These are phyloP conservation scores for Boehmeria nivea DNA, from an alignment of 306 rosid species.

Conservation along the genomic window DNA sequence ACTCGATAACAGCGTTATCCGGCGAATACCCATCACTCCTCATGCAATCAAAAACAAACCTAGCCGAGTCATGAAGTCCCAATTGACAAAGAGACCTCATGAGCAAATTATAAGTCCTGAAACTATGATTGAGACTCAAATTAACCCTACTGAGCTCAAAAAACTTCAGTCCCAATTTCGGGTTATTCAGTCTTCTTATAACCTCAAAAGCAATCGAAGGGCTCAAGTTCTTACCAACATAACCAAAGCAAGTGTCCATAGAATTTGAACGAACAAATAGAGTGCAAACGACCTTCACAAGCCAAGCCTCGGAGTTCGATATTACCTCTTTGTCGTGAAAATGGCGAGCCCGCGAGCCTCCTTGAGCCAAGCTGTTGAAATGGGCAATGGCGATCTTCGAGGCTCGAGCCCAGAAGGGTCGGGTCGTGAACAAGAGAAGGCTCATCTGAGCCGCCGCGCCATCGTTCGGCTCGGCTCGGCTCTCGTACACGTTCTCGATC, in stretches of 20 bases:
- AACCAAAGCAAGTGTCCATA: slow-evolving; percentile 40
- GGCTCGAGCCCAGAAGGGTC: slow-evolving; percentile 45
- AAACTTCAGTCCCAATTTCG: slow-evolving; percentile 54
- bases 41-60: slow-evolving; percentile 58
- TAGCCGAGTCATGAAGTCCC: slow-evolving; percentile 55
- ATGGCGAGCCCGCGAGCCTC: slow-evolving; percentile 28
- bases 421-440: slow-evolving; percentile 46
- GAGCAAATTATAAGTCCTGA: slow-evolving; percentile 56
- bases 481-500: slow-evolving; percentile 41
- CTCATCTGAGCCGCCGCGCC: slow-evolving; percentile 54
- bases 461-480: slow-evolving; percentile 32
- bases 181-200: slow-evolving; percentile 53
- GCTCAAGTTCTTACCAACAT: slow-evolving; percentile 43
- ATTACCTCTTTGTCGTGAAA: slow-evolving; percentile 36
- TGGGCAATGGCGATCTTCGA: slow-evolving; percentile 48
- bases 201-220: slow-evolving; percentile 65
- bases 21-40: slow-evolving; percentile 57
- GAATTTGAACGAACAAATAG: slow-evolving; percentile 49
- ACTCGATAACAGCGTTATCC: slow-evolving; percentile 43
- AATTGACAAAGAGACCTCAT: slow-evolving; percentile 67
- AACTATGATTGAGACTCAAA: slow-evolving; percentile 37
- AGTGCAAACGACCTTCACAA: slow-evolving; percentile 65
- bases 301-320: slow-evolving; percentile 59
- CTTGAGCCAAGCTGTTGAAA: slow-evolving; percentile 32
- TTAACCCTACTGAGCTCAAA: slow-evolving; percentile 50